Base-by-base conservation (phyloP, 2,329 filamentous ascomycete species). In the Dothiorella sarmentorum region DNA sequence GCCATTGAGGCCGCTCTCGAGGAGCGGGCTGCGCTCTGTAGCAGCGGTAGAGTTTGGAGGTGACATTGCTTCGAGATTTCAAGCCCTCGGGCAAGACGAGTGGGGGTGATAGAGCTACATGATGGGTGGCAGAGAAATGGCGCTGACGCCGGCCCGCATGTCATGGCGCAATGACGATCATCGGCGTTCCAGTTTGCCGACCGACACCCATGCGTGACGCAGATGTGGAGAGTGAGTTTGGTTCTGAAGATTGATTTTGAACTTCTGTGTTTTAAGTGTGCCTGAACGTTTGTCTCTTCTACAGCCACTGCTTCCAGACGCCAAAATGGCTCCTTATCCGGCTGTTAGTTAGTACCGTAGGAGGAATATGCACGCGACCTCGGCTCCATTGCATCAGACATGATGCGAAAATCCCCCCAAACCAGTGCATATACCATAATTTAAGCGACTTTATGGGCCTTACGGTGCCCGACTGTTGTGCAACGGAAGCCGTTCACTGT, bases 21-120 rank as follows among this genome's bases (percentile, higher is more conserved):
- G 42, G 15, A 60, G 38, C 24, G 58, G 58, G 40, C 58, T 60
- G 49, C 27, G 47, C 40, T 60, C 58, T 17, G 49, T 56, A 24
- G 58, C 58, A 17, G 24, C 33, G 1, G n/a, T 17, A n/a, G 55
- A 37, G 20, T 7, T n/a, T 4, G 22, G 49, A 20, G 31, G 22
- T 6, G 49, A 40, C 49, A 53, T 53, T 3, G 15, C 17, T 7
- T n/a, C n/a, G 17, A 9, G n/a, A 11, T 3, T 18, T 27, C 5
- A 11, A 18, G 33, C 24, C n/a, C 35, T 38, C n/a, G 13, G 26
- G 45, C 29, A 15, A 22, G 10, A 29, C 15, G 15, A 29, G 15
- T 17, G 35, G n/a, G 20, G 33, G 18, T 11, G 11, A 17, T 40
- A 24, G 13, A 11, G 35, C 49, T 53, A n/a, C 49, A 53, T 29